These are phyloP conservation scores for Onygenales sp. DNA, from an alignment of 2,329 filamentous ascomycete species.

Conservation along the genomic window DNA sequence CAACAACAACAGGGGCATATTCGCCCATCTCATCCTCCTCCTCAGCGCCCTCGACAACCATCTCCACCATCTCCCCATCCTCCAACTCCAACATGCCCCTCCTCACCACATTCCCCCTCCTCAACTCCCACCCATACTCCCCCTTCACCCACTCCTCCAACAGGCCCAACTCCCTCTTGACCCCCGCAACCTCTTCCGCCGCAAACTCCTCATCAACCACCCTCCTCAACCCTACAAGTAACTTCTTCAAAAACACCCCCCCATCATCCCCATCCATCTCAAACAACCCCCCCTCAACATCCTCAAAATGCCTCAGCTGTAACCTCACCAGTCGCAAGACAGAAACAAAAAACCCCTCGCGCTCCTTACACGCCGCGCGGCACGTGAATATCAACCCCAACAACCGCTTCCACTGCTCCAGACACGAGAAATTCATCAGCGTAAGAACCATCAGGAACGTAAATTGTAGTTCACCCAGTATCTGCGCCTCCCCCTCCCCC, in stretches of 20 bases:
- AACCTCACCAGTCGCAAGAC: conserved; percentile 40
- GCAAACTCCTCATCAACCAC: conserved; percentile 35
- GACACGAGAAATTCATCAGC: conserved; percentile 55
- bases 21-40: conserved; percentile 56
- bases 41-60: conserved; percentile 46
- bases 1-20: conserved; percentile 53
- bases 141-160: conserved; percentile 45
- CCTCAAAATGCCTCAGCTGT: conserved; percentile 47
- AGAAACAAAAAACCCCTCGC: conserved; percentile 43
- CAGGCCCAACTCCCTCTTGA: conserved; percentile 45
- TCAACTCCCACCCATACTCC: conserved; percentile 51
- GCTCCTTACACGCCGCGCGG: conserved; percentile 38
- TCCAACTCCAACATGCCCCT: conserved; percentile 52
- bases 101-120: conserved; percentile 42
- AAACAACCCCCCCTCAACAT: conserved; percentile 53
- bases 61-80: conserved; percentile 53
- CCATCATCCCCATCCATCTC: conserved; percentile 46
- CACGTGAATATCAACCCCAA: conserved; percentile 50
- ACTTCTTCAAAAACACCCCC: conserved; percentile 41
- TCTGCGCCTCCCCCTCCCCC: conserved; percentile 23
- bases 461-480: conserved; percentile 54
- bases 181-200: conserved; percentile 15
- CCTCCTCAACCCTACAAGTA: conserved; percentile 45
- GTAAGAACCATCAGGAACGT: conserved; percentile 54
- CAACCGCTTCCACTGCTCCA: conserved; percentile 57